Conservation (phyloP, 306 rosid species). For the Macrotyloma uniflorum region DNA sequence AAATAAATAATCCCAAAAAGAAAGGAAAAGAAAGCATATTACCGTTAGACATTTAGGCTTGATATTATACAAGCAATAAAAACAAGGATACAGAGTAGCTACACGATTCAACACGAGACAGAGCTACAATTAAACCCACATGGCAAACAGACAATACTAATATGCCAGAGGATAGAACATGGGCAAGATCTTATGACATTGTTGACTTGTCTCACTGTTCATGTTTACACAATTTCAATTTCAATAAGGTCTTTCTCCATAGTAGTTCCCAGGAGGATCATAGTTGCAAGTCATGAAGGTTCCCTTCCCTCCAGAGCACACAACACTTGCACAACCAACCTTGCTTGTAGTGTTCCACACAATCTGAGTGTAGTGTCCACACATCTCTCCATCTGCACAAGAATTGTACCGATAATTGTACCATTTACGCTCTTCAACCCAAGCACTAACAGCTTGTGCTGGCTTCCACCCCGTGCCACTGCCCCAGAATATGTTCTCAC, state of each 20-base stretch:
- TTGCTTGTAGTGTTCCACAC: slow-evolving; percentile 65
- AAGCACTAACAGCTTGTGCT: slow-evolving; percentile 66
- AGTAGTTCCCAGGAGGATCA: slow-evolving; percentile 91
- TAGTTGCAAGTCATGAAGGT: slow-evolving; percentile 85
- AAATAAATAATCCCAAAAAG: background rate
- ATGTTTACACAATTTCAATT: background rate
- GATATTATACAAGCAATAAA: slow-evolving; percentile 11
- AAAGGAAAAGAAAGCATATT: background rate
- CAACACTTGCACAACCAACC: slow-evolving; percentile 78
- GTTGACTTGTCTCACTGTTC: slow-evolving; percentile 24
- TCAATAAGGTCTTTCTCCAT: slow-evolving; percentile 83
- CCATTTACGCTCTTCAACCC: slow-evolving; percentile 67
- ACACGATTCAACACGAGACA: slow-evolving; percentile 19
- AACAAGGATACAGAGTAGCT: slow-evolving; percentile 23
- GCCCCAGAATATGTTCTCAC: slow-evolving; percentile 97
- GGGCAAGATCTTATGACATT: background rate
- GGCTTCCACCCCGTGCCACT: slow-evolving; percentile 82
- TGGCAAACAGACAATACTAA: slow-evolving; percentile 26
- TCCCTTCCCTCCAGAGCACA: slow-evolving; percentile 59
- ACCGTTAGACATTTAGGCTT: background rate
- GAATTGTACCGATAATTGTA: slow-evolving; percentile 65
- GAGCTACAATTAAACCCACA: slow-evolving; percentile 22
- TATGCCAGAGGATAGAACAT: background rate
- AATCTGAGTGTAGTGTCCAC: slow-evolving; percentile 93
- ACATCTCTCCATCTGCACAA: slow-evolving; percentile 54